Base-by-base conservation (phyloP, 345 rosid species). In the Carallia brachiata region DNA sequence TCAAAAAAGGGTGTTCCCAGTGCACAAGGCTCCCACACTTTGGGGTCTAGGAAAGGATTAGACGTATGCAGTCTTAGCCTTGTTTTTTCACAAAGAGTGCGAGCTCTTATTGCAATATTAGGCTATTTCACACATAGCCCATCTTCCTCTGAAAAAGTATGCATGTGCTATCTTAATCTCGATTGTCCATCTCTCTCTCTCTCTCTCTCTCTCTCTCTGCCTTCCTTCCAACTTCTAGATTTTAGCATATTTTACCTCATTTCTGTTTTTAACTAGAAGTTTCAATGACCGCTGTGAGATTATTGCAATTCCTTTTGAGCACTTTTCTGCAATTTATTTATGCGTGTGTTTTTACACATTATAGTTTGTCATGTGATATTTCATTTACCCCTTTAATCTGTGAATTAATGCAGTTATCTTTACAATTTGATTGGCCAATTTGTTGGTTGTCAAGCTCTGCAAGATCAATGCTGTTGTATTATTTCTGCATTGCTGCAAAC, bases 381-480 rank as follows among this genome's bases (percentile, higher is more conserved):
- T 74, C 61, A 69, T 73, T 67, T n/a, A 58, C 34, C 30, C 28
- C 18, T 70, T 66, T 78, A 48, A 30, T 62, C 73, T 56, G 47
- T 80, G 77, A 37, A 56, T 44, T 77, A 53, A 69, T 78, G 78
- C 91, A 94, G 98, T 72, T 94, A 94, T 68, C 88, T 94, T 74
- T 80, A 88, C 82, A 91, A 86, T 83, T 88, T 94, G 88, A 78
- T 85, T 67, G 98, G 95, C 52, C 96, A 88, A 82, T 82, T 82
- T 71, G 85, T 91, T 77, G 90, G 77, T 76, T 78, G 61, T 75
- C 77, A 76, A 71, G 78, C 89, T 77, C 76, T 94, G 73, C 93
- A 86, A 91, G 93, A 89, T 71, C 98, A 94, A 76, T 91, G 98
- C 73, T 94, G 96, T 75, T 78, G 76, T 55, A 78, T 94, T 58